Conservation (phyloP, 345 rosid genomes). For the Rhizophora mangle region DNA sequence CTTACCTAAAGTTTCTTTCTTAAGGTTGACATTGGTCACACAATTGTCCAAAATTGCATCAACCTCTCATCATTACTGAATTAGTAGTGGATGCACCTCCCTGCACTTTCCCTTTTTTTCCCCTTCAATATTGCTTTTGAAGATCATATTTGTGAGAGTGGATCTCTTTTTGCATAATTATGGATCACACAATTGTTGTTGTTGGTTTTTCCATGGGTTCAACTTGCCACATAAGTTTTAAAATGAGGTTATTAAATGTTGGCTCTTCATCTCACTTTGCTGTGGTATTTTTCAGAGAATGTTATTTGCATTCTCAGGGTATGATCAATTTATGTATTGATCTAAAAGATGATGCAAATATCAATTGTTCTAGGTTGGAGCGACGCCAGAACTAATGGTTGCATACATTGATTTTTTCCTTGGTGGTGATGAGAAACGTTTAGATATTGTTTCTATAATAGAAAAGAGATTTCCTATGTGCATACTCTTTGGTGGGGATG, state of each 20-base stretch:
- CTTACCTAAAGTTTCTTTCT: background rate
- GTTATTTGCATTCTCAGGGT: background rate
- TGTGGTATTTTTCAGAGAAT: background rate
- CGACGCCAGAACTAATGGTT: conserved; percentile 93
- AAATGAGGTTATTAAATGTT: too few relatives aligned
- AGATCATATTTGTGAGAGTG: background rate
- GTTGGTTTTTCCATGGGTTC: background rate
- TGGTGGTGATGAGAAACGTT: conserved; percentile 97
- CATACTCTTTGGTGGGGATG: conserved; percentile 91
- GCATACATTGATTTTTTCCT: conserved; percentile 91
- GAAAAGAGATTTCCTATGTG: conserved; percentile 95
- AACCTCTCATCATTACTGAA: background rate
- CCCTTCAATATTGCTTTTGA: background rate
- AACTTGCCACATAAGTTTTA: too few relatives aligned
- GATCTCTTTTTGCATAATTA: background rate
- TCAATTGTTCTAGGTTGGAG: conserved; percentile 73
- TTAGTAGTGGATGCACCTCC: background rate
- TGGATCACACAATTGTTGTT: background rate
- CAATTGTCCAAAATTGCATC: background rate
- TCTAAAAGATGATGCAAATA: background rate
- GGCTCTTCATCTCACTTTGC: background rate
- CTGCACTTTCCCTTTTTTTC: background rate
- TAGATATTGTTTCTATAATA: conserved; percentile 84
- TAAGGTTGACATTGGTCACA: background rate
- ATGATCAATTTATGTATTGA: background rate